A percentile compares a stretch with the other conserved stretches of the same genome.
Conservation (phyloP, 208 protist species). For the Acanthamoeba lenticulata region DNA sequence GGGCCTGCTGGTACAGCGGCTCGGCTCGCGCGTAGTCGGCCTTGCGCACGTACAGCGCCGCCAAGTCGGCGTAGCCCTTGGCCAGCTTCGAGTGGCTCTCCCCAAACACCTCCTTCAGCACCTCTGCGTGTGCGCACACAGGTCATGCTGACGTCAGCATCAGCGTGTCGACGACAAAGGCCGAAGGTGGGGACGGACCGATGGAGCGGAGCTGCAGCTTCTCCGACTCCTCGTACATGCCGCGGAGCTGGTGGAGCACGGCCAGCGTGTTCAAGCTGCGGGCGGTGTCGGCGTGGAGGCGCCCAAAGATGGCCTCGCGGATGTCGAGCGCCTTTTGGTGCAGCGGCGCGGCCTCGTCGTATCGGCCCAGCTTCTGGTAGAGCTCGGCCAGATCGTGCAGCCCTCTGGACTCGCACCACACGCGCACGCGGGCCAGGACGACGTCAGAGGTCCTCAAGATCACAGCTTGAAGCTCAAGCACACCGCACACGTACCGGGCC, state of each 20-base stretch:
- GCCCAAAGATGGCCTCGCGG: slow-evolving; percentile 57
- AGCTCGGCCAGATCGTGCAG: slow-evolving; percentile 67
- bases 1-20: slow-evolving; percentile 49
- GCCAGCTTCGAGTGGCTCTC: too few relatives aligned
- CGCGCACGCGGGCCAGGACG: too few relatives aligned
- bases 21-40: slow-evolving; percentile 38
- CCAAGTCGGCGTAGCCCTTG: slow-evolving; percentile 55
- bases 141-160: too few relatives aligned
- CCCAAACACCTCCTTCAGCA: too few relatives aligned
- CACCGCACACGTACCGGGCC: too few relatives aligned
- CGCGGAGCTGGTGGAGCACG: slow-evolving; percentile 41
- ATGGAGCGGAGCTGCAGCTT: slow-evolving; percentile 59
- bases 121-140: too few relatives aligned
- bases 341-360: slow-evolving; percentile 55
- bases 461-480: too few relatives aligned
- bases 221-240: slow-evolving; percentile 64
- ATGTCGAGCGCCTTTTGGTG: slow-evolving; percentile 63
- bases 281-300: slow-evolving; percentile 62
- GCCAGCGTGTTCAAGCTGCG: slow-evolving; percentile 66
- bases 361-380: slow-evolving; percentile 57
- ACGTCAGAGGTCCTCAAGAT: not conserved
- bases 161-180: not conserved
- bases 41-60: slow-evolving; percentile 57
- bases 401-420: not conserved
- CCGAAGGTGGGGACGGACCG: not conserved